Evolutionary conservation across 2,329 filamentous ascomycete species (phyloP), one percentile per base, ranked within the genome.

Genomic region (Chalaropsis thielavioides): DNA sequence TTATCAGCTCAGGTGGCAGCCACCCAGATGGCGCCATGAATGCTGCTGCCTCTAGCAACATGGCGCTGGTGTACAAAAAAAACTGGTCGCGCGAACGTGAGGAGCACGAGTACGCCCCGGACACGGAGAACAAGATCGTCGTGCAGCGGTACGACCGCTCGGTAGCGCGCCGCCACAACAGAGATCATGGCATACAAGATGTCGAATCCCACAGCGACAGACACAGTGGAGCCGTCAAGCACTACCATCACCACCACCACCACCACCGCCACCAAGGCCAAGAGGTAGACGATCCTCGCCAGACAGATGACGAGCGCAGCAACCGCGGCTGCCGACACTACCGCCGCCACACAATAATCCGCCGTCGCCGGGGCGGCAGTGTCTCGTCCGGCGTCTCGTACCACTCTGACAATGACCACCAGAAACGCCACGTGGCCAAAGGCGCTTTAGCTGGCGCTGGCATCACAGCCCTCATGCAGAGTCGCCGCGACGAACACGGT

Each of bases 381-480:
- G 77, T 77, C 49, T 35, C 59, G 3, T 58, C 59, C 64, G 71
- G 70, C 2, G 76, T 75, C 66, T 73, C 74, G 1, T 59, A 63
- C 43, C 61, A 67, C 31, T 68, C 67, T 11, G 64, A 61, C 35
- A 60, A 61, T 6, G 64, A 63, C 31, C 78, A 82, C 68, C 81
- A 81, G 69, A 84, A 79, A 71, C 80, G 81, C 51, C 81, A 85
- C 69, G 72, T 87, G 4, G 83, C 83, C 24, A 83, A 85, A 70
- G 84, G 84, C n/a, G 84, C 83, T 10, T 76, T 86, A 17, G 84
- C 84, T 35, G 84, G 83, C 17, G 84, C 84, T 19, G 84, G 83
- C 61, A 73, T 84, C 7, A 80, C 81, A 11, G 84, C 83, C n/a
- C 73, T 86, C 2, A 73, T 85, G 5, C 77, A 80, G 17, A 81